Evolutionary conservation across 2,329 filamentous ascomycete genomes (phyloP).

Genomic region (Colletotrichum musae): DNA sequence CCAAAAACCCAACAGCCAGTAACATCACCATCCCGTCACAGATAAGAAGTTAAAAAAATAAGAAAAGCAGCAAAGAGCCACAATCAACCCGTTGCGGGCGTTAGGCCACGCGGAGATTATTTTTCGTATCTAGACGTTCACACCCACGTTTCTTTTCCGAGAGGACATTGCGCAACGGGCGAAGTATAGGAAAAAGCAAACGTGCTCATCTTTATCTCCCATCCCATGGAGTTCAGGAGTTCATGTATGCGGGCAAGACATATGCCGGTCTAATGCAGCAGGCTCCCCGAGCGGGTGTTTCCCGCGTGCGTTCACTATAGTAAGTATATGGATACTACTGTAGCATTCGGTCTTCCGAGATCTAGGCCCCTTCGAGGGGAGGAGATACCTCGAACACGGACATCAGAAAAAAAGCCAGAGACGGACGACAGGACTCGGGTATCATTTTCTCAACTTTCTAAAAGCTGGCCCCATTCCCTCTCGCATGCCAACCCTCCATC

Average conservation of each 20-base stretch:
- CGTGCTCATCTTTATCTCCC: not conserved
- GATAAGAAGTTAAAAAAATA: not conserved
- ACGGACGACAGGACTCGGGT: constrained; percentile 52
- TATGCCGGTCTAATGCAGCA: not conserved
- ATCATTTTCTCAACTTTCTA: constrained; percentile 54
- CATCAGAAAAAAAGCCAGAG: not conserved
- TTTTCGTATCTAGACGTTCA: too few species aligned
- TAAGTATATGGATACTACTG: too few species aligned
- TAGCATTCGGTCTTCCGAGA: too few species aligned
- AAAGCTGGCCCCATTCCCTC: constrained; percentile 41
- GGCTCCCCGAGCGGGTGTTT: too few species aligned
- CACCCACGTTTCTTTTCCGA: not conserved
- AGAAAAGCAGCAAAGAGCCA: not conserved
- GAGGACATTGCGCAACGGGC: not conserved
- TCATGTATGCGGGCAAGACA: not conserved
- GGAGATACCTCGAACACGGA: too few species aligned
- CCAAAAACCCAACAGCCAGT: not conserved
- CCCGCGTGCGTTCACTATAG: too few species aligned
- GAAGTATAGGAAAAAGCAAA: not conserved
- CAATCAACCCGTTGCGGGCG: too few species aligned
- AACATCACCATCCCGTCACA: not conserved
- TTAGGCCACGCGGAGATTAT: too few species aligned
- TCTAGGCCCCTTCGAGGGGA: too few species aligned
- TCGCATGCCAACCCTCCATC: constrained; percentile 30
- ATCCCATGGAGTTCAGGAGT: not conserved